Percentiles rank a stretch among this genome's conserved stretches.
These are phyloP conservation scores for Monilinia vaccinii-corymbosi DNA, from an alignment of 2,329 filamentous ascomycete genomes.

Conservation along the genomic window DNA sequence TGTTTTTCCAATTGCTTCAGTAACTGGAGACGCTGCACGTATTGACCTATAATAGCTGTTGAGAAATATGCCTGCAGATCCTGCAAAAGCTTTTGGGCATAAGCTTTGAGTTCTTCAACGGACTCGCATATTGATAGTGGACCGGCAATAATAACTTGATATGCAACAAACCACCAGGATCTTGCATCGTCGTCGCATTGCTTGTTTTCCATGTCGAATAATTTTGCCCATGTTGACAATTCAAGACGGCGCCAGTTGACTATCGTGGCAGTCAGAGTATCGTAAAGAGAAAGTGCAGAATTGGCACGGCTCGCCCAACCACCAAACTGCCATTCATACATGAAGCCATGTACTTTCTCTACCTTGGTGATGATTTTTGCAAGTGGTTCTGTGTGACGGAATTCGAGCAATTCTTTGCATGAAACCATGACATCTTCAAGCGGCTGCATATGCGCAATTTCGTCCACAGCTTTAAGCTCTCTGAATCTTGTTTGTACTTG, in stretches of 20 bases:
- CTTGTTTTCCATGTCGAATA: constrained; percentile 75
- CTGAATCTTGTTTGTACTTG: constrained; percentile 64
- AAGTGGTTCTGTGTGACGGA: constrained; percentile 73
- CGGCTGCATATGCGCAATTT: constrained; percentile 64
- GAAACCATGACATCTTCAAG: constrained; percentile 68
- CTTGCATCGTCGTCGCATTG: constrained; percentile 70
- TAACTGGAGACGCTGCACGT: constrained; percentile 60
- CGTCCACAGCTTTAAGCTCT: constrained; percentile 56
- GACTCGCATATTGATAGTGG: constrained; percentile 57
- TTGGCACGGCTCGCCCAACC: constrained; percentile 78
- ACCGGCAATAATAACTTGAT: constrained; percentile 75
- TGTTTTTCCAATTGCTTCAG: constrained; percentile 58
- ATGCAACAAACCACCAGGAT: constrained; percentile 95
- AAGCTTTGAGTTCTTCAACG: constrained; percentile 48
- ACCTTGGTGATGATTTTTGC: constrained; percentile 78
- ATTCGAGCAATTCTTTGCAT: constrained; percentile 65
- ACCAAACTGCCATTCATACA: constrained; percentile 88
- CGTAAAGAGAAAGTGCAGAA: constrained; percentile 60
- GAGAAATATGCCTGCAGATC: constrained; percentile 73
- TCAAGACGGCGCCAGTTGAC: constrained; percentile 88
- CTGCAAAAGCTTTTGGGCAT: constrained; percentile 61
- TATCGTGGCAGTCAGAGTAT: constrained; percentile 69
- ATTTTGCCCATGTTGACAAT: constrained; percentile 79
- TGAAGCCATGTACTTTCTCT: constrained; percentile 75
- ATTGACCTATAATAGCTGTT: constrained; percentile 74